These are phyloP conservation scores for Clohesyomyces aquaticus DNA, from an alignment of 495 filamentous ascomycete species.

Conservation along the genomic window DNA sequence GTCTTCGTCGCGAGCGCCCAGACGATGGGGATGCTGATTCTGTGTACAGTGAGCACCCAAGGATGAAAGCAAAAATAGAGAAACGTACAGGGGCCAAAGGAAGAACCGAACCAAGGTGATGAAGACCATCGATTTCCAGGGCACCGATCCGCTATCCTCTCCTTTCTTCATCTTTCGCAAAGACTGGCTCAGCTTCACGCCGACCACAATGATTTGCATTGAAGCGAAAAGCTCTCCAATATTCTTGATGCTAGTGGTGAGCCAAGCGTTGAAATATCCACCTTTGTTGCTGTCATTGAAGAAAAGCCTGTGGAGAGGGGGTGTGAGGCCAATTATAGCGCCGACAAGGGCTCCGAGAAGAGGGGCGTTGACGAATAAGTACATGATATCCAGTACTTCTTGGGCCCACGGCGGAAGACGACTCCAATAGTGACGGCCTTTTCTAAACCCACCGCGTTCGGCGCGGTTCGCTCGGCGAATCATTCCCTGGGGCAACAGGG, in stretches of 20 bases:
- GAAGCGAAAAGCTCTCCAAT: conserved; percentile 72
- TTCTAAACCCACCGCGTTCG: conserved; percentile 34
- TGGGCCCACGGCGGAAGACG: conserved; percentile 47
- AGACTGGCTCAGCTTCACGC: conserved; percentile 64
- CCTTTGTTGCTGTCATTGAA: conserved; percentile 67
- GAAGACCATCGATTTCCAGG: conserved; percentile 56
- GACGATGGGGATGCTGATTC: conserved; percentile 61
- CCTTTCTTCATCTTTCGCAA: conserved; percentile 58
- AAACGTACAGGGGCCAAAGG: conserved; percentile 60
- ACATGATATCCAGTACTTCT: conserved; percentile 51
- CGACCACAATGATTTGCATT: conserved; percentile 73
- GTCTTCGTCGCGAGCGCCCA: conserved; percentile 66
- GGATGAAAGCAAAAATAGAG: not conserved
- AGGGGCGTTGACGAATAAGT: conserved; percentile 65
- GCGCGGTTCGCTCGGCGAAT: conserved; percentile 38
- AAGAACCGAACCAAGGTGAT: conserved; percentile 66
- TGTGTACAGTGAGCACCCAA: conserved; percentile 23
- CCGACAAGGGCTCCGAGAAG: conserved; percentile 68
- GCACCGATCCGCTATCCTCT: conserved; percentile 53
- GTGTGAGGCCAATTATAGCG: conserved; percentile 64
- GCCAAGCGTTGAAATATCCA: conserved; percentile 71
- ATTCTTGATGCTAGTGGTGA: conserved; percentile 67
- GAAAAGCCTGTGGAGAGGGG: conserved; percentile 66
- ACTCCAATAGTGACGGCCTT: conserved; percentile 44
- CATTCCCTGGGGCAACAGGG: conserved; percentile 52